Base-by-base conservation (phyloP, 2,329 filamentous ascomycete genomes). In the Torrubiellomyces zombiae region DNA sequence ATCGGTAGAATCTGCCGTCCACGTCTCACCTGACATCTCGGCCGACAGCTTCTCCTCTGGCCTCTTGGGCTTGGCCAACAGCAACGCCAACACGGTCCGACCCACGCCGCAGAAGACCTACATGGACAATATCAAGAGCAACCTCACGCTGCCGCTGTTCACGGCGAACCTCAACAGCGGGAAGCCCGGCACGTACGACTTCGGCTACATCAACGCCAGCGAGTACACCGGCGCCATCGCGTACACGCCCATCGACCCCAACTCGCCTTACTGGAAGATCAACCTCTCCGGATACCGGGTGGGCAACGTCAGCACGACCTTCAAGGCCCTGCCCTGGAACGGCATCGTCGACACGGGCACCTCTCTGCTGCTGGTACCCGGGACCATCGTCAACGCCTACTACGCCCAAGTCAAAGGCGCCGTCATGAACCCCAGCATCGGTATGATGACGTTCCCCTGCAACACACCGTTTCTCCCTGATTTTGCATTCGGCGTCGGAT, bases 261-360 rank as follows among this genome's bases (percentile, higher is more conserved):
- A 45, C 22, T 49, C 66, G 13, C 66, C 69, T 4, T 75, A 64
- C 54, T 79, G 74, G 74, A 49, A 60, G 29, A 64, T 78, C 44
- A 60, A 52, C 12, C 52, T 65, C 8, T 52, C 54, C 14, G 67
- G 62, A 12, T 75, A 70, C 48, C 51, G 51, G 19, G 41, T 75
- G 26, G 71, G 67, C 18, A 22, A 22, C 4, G 3, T 16, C 0
- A 26, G 27, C 9, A 12, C 28, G 4, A 16, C 21, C 0, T 44
- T 35, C 27, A 23, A 30, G 8, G 21, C 29, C 5, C 25, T 39
- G 11, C 31, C 65, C 5, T 55, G 56, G 14, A 52, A 53, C 0
- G 62, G 58, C 36, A 77, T 80, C 44, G 67, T 69, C 39, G 75
- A 80, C 51, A 80, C 75, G 3, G 75, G 75, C 27, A 79, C 75